Percentiles rank a stretch among this genome's conserved stretches.
phyloP scores from a whole-genome alignment of 2,329 filamentous ascomycete species.

The Sporothrix mexicana region DNA sequence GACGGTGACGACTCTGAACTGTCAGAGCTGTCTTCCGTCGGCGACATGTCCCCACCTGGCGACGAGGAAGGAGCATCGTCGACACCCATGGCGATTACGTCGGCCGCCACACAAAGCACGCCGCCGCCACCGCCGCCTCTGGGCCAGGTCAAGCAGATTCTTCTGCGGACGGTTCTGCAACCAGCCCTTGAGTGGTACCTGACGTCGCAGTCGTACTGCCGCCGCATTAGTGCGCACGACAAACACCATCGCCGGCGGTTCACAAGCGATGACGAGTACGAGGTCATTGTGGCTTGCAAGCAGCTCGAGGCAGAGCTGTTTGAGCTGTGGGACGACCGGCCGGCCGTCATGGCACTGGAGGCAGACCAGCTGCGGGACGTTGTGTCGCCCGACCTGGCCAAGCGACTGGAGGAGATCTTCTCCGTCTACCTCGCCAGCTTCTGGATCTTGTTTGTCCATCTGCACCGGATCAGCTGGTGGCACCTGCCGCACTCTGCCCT shows the following conservation, averaged over 20 bases:
- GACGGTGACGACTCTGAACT: not conserved
- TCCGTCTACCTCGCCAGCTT: constrained; percentile 17
- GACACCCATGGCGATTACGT: not conserved
- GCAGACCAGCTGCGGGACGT: not conserved
- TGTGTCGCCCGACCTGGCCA: not conserved
- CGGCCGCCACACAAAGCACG: too few relatives aligned
- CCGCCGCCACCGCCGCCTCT: too few relatives aligned
- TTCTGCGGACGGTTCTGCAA: not conserved
- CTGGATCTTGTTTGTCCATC: constrained; percentile 17
- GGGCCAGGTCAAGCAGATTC: not conserved
- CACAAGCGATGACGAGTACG: not conserved
- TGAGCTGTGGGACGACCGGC: not conserved
- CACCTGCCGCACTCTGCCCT: constrained; percentile 3
- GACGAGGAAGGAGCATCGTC: not conserved
- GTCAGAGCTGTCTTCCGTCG: not conserved
- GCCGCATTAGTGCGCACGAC: not conserved
- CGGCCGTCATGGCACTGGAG: not conserved
- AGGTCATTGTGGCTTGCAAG: not conserved
- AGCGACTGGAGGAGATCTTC: not conserved
- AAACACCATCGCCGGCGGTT: not conserved
- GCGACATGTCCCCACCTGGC: not conserved
- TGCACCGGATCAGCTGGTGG: constrained; percentile 24
- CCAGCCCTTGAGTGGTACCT: not conserved
- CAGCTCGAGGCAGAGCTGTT: not conserved
- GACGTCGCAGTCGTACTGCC: not conserved